Conservation (phyloP, 108 stramenopile genomes). For the Poteriospumella lacustris region DNA sequence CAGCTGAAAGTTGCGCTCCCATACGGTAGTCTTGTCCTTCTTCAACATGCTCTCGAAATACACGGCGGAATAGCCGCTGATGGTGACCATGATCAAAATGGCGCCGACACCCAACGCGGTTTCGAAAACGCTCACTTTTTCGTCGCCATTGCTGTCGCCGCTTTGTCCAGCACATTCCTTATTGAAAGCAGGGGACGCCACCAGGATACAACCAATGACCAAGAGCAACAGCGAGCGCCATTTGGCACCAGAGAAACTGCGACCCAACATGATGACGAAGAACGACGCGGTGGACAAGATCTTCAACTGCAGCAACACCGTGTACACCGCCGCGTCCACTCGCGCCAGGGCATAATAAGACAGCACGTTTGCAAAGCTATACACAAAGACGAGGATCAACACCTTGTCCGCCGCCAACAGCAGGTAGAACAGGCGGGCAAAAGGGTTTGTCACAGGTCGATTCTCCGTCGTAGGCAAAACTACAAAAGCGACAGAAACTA, state of each 20-base stretch:
- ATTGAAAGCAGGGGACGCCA: conserved; percentile 12
- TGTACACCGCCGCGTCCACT: neutral
- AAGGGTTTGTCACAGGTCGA: neutral
- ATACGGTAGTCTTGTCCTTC: conserved; percentile 24
- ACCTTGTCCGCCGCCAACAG: neutral
- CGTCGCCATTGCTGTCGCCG: neutral
- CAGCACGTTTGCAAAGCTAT: neutral
- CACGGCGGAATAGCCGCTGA: conserved; percentile 23
- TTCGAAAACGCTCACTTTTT: neutral
- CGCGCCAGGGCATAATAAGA: neutral
- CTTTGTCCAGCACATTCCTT: neutral
- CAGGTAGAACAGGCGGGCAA: neutral
- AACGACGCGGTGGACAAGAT: conserved; percentile 13
- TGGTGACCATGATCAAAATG: neutral
- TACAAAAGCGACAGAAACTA: neutral
- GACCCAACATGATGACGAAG: neutral
- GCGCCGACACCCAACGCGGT: neutral
- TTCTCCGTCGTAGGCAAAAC: neutral
- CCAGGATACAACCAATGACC: conserved; percentile 22
- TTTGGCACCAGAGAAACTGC: conserved; percentile 7
- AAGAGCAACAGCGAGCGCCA: conserved; percentile 17
- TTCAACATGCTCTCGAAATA: conserved; percentile 28
- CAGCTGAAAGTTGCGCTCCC: conserved; percentile 28
- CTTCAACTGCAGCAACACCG: conserved; percentile 13
- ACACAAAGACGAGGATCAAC: neutral